Percentiles rank a stretch among this genome's conserved stretches.
phyloP scores from a whole-genome alignment of 257 asterid species.

The Nicotiana tomentosiformis region DNA sequence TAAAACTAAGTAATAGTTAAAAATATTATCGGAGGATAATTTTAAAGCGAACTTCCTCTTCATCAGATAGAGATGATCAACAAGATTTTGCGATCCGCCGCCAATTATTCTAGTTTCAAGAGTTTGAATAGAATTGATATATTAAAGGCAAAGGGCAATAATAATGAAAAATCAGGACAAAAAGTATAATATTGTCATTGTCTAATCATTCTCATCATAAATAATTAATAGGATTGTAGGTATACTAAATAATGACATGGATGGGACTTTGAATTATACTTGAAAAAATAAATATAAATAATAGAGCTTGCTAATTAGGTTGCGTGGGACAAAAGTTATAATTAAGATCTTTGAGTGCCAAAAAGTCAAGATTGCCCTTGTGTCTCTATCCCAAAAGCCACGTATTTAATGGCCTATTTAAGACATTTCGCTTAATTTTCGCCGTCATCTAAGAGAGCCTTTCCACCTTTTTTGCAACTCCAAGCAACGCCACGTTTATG shows the following conservation, averaged over 20 bases:
- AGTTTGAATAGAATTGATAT: no score
- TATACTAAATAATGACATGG: background rate
- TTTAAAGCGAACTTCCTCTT: no score
- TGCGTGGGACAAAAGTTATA: background rate
- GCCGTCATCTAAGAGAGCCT: slow-evolving; percentile 5
- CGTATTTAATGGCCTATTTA: background rate
- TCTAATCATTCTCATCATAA: background rate
- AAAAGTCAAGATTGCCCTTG: slow-evolving; percentile 9
- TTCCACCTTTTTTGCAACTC: background rate
- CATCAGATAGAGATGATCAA: no score
- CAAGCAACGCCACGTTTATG: background rate
- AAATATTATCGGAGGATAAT: no score
- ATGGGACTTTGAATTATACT: background rate
- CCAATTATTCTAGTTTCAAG: no score
- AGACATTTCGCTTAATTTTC: slow-evolving; percentile 7
- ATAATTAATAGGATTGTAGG: background rate
- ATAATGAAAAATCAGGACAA: slow-evolving; percentile 13
- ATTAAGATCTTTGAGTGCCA: background rate
- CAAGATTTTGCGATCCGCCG: no score
- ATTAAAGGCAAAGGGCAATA: background rate
- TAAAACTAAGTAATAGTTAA: no score
- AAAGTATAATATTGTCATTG: background rate
- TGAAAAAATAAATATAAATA: no score
- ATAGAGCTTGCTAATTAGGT: background rate
- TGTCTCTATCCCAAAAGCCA: slow-evolving; percentile 1